These are phyloP conservation scores for Paramarasmius palmivorus DNA, from an alignment of 1,284 basidiomycete species.

Conservation along the genomic window DNA sequence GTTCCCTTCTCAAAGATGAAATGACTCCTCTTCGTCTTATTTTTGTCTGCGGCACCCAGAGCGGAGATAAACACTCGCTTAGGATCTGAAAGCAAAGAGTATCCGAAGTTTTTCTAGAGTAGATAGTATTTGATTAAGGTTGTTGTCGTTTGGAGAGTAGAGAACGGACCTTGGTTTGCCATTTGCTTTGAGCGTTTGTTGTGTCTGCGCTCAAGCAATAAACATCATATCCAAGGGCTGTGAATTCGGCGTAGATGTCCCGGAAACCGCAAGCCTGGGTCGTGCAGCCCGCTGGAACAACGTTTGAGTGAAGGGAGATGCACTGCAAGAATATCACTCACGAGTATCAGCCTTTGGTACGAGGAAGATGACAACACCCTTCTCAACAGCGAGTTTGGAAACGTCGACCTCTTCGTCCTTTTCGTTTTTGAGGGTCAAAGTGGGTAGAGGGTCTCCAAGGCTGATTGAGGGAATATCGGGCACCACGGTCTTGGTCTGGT, in stretches of 20 bases:
- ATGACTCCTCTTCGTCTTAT: conserved; percentile 85
- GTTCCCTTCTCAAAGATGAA: conserved; percentile 85
- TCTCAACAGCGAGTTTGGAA: conserved; percentile 59
- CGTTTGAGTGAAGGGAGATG: background rate
- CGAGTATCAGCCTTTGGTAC: conserved; percentile 86
- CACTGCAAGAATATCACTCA: conserved; percentile 35
- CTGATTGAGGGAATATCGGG: conserved; percentile 47
- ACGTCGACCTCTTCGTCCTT: conserved; percentile 72
- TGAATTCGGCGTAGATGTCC: conserved; percentile 79
- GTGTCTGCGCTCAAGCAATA: conserved; percentile 88
- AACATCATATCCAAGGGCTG: conserved; percentile 67
- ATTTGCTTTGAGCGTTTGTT: conserved; percentile 77
- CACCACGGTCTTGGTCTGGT: conserved; percentile 28
- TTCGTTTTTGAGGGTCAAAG: conserved; percentile 76
- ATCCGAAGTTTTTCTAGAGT: conserved; percentile 76
- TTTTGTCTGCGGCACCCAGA: conserved; percentile 81
- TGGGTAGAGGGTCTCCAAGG: conserved; percentile 79
- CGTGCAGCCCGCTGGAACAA: conserved; percentile 75
- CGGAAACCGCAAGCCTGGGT: conserved; percentile 89
- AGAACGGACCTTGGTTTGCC: conserved; percentile 74
- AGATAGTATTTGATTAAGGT: conserved; percentile 5
- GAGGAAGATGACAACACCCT: conserved; percentile 82
- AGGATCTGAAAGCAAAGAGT: conserved; percentile 86
- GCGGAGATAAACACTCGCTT: conserved; percentile 77
- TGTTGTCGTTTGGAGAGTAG: background rate